Evolutionary conservation across 164 flowering plant genomes (phyloP).

Genomic region (Protea cynaroides): DNA sequence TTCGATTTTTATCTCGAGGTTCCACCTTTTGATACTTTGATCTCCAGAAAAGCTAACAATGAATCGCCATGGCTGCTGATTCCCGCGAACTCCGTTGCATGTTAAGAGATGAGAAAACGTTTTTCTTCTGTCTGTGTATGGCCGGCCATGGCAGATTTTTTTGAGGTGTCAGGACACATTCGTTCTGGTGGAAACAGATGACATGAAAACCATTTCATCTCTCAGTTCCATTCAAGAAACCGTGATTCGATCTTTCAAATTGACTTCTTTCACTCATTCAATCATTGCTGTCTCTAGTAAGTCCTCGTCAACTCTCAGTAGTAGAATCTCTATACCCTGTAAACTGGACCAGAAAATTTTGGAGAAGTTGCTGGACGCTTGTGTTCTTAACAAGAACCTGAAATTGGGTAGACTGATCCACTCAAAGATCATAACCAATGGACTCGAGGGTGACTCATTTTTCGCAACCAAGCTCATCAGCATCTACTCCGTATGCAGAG

Average conservation of each 20-base stretch:
- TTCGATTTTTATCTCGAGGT: too few relatives aligned
- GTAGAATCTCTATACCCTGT: slow-evolving; percentile 1
- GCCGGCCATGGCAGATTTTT: background rate
- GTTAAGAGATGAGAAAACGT: too few relatives aligned
- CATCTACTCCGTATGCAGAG: slow-evolving; percentile 16
- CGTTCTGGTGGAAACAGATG: background rate
- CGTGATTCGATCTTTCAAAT: background rate
- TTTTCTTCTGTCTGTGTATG: too few relatives aligned
- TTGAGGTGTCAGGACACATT: background rate
- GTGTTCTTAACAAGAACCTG: slow-evolving; percentile 13
- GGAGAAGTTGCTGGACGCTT: slow-evolving; percentile 13
- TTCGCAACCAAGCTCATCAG: slow-evolving; percentile 21
- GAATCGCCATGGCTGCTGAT: too few relatives aligned
- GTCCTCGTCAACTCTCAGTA: slow-evolving; percentile 5
- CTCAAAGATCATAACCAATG: slow-evolving; percentile 19
- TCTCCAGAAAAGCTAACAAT: too few relatives aligned
- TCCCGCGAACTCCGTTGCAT: too few relatives aligned
- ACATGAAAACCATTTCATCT: slow-evolving; percentile 12
- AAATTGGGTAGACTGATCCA: slow-evolving; percentile 19
- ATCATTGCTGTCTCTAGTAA: background rate
- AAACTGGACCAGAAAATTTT: slow-evolving; percentile 4
- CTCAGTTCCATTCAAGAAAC: background rate
- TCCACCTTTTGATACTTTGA: too few relatives aligned
- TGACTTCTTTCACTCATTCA: background rate
- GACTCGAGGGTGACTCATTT: slow-evolving; percentile 21